Conservation (phyloP, 1,139 yeast species). For the Kodamaea sp. region DNA sequence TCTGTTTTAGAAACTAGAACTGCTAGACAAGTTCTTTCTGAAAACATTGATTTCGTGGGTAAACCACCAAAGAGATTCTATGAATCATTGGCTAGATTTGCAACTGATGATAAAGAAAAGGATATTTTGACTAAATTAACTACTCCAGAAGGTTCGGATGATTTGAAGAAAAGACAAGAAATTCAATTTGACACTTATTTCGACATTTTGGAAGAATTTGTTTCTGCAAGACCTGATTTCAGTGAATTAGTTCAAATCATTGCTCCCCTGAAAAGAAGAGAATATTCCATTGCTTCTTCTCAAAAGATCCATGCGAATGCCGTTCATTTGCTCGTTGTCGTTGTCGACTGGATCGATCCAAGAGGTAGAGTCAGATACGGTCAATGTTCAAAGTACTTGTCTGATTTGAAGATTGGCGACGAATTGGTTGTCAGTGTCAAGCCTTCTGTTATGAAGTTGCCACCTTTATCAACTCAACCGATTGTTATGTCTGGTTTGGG, state of each 20-base stretch:
- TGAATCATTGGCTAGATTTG: conserved; percentile 73
- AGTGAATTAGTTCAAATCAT: conserved; percentile 68
- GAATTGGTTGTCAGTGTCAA: conserved; percentile 92
- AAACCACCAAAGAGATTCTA: conserved; percentile 95
- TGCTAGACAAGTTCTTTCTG: conserved; percentile 73
- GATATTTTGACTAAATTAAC: conserved; percentile 59
- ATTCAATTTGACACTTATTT: conserved; percentile 78
- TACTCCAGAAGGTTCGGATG: conserved; percentile 79
- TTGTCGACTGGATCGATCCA: conserved; percentile 92
- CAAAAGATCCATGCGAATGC: conserved; percentile 90
- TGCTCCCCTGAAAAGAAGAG: conserved; percentile 92
- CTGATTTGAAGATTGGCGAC: conserved; percentile 74
- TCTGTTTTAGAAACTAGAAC: conserved; percentile 67
- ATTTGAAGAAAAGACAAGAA: conserved; percentile 81
- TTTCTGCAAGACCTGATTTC: conserved; percentile 78
- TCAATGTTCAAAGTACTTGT: conserved; percentile 87
- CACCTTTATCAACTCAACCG: conserved; percentile 82
- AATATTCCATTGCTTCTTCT: conserved; percentile 97
- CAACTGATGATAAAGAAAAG: conserved; percentile 66
- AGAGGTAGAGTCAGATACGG: conserved; percentile 87
- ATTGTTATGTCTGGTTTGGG: conserved; percentile 97
- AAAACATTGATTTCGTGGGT: conserved; percentile 84
- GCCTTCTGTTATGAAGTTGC: conserved; percentile 96
- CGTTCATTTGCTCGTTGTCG: conserved; percentile 88
- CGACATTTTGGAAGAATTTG: conserved; percentile 77